Conservation (phyloP, 139 green algal species). For the Zygnema cylindricum region DNA sequence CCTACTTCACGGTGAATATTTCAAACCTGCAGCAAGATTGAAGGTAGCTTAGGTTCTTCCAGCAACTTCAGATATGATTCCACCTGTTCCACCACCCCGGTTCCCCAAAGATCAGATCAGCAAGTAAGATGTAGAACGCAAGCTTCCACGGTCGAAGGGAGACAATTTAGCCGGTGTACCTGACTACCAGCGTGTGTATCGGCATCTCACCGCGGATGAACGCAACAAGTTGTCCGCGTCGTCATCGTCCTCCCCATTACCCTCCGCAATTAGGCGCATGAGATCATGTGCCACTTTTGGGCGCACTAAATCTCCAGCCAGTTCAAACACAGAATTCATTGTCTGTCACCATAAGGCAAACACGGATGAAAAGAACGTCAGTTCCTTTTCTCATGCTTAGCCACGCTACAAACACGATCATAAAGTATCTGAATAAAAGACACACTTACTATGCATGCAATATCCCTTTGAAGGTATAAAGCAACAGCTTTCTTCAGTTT, state of each 20-base stretch:
- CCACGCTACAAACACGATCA: too few relatives aligned
- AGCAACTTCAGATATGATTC: slow-evolving; percentile 73
- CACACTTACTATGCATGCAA: too few relatives aligned
- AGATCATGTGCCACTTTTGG: slow-evolving; percentile 78
- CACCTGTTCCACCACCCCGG: slow-evolving; percentile 48
- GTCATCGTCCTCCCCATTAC: slow-evolving; percentile 57
- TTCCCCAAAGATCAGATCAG: neutral
- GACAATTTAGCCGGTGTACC: too few relatives aligned
- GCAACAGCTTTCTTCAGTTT: too few relatives aligned
- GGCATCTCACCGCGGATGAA: slow-evolving; percentile 55
- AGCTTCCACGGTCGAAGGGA: neutral
- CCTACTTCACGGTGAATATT: too few relatives aligned
- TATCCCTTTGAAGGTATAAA: too few relatives aligned
- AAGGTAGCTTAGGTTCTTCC: slow-evolving; percentile 74
- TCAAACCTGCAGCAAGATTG: slow-evolving; percentile 59
- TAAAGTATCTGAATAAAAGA: too few relatives aligned
- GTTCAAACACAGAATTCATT: slow-evolving; percentile 85
- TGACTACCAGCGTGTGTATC: neutral
- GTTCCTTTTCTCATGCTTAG: too few relatives aligned
- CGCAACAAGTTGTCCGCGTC: slow-evolving; percentile 42
- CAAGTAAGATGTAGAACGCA: neutral
- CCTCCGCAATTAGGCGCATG: slow-evolving; percentile 88
- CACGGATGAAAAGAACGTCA: too few relatives aligned
- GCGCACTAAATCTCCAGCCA: slow-evolving; percentile 83
- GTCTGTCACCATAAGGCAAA: too few relatives aligned